These are phyloP conservation scores for Botrytis fabae DNA, from an alignment of 2,329 filamentous ascomycete species.

Conservation along the genomic window DNA sequence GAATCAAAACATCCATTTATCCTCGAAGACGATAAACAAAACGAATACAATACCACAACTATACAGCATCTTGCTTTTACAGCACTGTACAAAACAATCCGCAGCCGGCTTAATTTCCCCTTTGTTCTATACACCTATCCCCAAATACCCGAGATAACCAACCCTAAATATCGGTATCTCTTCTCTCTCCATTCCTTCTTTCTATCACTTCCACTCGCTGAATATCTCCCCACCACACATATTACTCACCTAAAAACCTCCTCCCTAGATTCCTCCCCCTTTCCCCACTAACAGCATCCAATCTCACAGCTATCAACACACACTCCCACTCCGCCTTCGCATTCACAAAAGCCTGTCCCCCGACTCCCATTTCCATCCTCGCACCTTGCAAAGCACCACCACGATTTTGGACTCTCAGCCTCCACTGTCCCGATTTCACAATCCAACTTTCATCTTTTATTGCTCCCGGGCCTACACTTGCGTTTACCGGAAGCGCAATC, in stretches of 20 bases:
- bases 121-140: not conserved
- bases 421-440: constrained; percentile 69
- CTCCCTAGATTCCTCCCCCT: constrained; percentile 64
- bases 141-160: not conserved
- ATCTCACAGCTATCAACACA: constrained; percentile 71
- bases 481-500: not conserved
- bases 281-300: constrained; percentile 71
- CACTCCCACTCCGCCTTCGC: constrained; percentile 64
- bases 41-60: not conserved
- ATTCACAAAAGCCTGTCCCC: constrained; percentile 26
- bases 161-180: not conserved
- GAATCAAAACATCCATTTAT: not conserved
- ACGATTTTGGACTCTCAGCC: constrained; percentile 61
- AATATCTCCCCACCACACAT: not conserved
- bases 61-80: not conserved
- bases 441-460: constrained; percentile 51
- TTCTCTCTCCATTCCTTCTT: not conserved
- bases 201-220: not conserved
- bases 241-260: constrained; percentile 54
- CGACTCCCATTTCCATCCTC: constrained; percentile 70
- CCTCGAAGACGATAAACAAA: not conserved
- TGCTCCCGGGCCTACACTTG: not conserved
- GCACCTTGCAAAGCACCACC: constrained; percentile 58
- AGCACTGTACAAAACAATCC: not conserved
- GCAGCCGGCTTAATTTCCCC: not conserved